Evolutionary conservation across 257 asterid species (phyloP), one percentile per base, ranked within the genome.

Genomic region (Apocynum venetum): DNA sequence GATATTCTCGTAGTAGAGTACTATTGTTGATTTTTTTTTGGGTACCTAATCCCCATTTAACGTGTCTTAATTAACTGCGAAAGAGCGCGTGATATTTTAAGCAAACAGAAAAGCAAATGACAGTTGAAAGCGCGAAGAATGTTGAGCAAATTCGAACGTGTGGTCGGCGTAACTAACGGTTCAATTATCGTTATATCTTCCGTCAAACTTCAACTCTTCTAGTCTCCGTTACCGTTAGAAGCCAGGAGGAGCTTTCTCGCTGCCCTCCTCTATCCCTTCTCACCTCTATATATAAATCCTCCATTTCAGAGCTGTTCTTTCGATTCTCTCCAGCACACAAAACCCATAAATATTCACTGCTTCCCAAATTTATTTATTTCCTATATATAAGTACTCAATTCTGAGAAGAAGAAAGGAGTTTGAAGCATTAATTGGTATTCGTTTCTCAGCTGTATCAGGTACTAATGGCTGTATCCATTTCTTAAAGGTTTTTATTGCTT

Each of bases 141-240:
- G 80, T 82, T 69, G 48, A 66, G 63, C 68, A 46, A 19, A 67
- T 70, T 35, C 70, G 78, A 70, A 77, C 80, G 77, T 77, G 79
- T 82, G 77, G 85, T 68, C 77, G 80, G 80, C 77, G 76, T 5
- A 67, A 64, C 81, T 65, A 61, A 81, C 79, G 79, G 56, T 66
- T 36, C 75, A 66, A 64, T 71, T 71, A 38, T 52, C 81, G 84
- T 77, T 81, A 81, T 31, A 75, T 48, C 76, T 40, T 72, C 78
- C 84, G 84, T 81, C 84, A 77, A 81, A 19, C 17, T 64, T 55
- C 81, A 51, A 49, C 48, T 3, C 75, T n/a, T 43, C 56, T 6
- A 31, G 44, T 64, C 74, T 48, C 80, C 79, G 82, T 82, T 71
- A 78, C 76, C 82, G 82, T 82, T 77, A 81, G 55, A 67, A 36